Base-by-base conservation (phyloP, 768 basidiomycete genomes). In the Hypholoma sublateritium region DNA sequence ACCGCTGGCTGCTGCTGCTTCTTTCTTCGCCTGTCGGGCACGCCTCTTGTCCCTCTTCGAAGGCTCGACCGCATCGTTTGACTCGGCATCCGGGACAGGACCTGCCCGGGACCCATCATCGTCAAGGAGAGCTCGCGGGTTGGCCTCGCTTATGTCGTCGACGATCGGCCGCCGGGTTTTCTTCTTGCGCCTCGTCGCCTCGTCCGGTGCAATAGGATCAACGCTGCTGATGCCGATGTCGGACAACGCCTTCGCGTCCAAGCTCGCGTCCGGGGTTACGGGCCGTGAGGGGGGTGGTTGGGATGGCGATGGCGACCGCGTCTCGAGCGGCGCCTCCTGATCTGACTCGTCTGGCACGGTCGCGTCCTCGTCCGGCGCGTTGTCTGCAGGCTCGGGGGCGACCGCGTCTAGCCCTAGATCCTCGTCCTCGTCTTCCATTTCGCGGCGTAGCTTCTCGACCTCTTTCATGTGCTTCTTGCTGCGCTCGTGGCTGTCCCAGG, bases 401-500 rank as follows among this genome's bases (percentile, higher is more conserved):
- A 67, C 77, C 22, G 74, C 74, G 13, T 69, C 74, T 19, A 91
- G 72, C 0, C 78, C 86, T 4, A 97, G 69, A 59, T 80, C 83
- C 50, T 83, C 81, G 57, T 91, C 80, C 63, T 98, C 93, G 54
- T 75, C 73, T 61, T 77, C 67, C 91, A 99, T 97, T 64, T 91
- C 83, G 63, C 78, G 77, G 69, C 83, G 85, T 57, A 99, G 67
- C 61, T 76, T 78, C 65, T 92, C 91, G 12, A 98, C 85, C 59
- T 94, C 91, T 70, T 89, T 92, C 68, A 91, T 68, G 65, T 99
- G 97, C 71, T 94, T 97, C 73, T 90, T 90, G 70, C 95, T 97
- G 61, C 95, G 79, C 70, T 98, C 97, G 61, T 98, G 97, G 69
- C 94, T 98, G 63, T 87, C 80, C 95, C 95, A 99, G 4, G 94